Conservation (phyloP, 768 basidiomycete species). For the Rhizopogon rudus region DNA sequence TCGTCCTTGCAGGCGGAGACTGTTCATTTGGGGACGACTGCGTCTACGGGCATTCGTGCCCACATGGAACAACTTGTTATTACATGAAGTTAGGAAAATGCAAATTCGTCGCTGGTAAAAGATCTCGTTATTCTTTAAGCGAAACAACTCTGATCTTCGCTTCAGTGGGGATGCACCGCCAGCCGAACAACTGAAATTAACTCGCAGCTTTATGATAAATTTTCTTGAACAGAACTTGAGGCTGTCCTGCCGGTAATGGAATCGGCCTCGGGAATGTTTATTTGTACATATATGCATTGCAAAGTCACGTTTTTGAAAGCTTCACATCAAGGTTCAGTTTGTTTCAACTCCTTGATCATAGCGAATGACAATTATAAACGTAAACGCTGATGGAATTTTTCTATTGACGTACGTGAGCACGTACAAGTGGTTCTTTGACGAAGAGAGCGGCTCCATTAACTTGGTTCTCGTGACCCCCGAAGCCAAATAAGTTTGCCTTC, state of each 20-base stretch:
- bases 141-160: slow-evolving; percentile 4
- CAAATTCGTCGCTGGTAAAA: slow-evolving; percentile 57
- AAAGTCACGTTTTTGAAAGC: slow-evolving; percentile 1
- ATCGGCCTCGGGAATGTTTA: slow-evolving; percentile 7
- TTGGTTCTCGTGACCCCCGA: slow-evolving; percentile 25
- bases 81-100: slow-evolving; percentile 51
- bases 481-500: slow-evolving; percentile 21
- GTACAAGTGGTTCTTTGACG: slow-evolving; percentile 22
- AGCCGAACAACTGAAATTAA: slow-evolving; percentile 15
- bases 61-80: slow-evolving; percentile 48
- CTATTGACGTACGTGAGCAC: slow-evolving; percentile 27
- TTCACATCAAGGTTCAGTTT: slow-evolving; percentile 9
- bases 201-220: background rate
- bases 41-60: slow-evolving; percentile 33
- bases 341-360: slow-evolving; percentile 13
- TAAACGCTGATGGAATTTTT: slow-evolving; percentile 28
- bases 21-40: slow-evolving; percentile 61
- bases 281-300: slow-evolving; percentile 32
- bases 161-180: slow-evolving; percentile 38
- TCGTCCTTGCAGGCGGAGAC: slow-evolving; percentile 37
- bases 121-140: slow-evolving; percentile 7
- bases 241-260: slow-evolving; percentile 2
- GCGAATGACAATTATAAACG: slow-evolving; percentile 21
- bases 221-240: background rate
- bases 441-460: slow-evolving; percentile 7